A percentile compares a stretch with the other conserved stretches of the same genome.
Conservation (phyloP, 192 early-diverging fungal genomes). For the Pilaira anomala region DNA sequence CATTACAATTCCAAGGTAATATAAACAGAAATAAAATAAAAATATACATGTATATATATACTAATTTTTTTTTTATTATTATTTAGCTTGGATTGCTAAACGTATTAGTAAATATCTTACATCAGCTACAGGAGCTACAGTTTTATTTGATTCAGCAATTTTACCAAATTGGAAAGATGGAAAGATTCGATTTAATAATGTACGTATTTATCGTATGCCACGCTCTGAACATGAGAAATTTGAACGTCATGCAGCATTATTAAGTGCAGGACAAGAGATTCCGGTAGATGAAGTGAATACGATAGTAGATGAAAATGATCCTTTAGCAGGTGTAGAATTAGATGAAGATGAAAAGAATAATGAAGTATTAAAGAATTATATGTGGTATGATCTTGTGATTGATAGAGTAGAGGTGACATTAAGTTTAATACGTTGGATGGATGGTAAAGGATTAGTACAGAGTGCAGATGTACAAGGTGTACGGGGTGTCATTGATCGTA, state of each 20-base stretch:
- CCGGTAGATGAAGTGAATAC: background rate
- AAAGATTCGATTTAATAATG: conserved; percentile 82
- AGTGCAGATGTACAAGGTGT: conserved; percentile 83
- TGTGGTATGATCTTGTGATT: conserved; percentile 77
- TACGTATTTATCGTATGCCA: conserved; percentile 52
- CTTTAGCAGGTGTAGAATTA: conserved; percentile 25
- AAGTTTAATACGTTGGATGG: conserved; percentile 85
- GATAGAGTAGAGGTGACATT: conserved; percentile 81
- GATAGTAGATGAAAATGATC: conserved; percentile 15
- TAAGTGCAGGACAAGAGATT: conserved; percentile 6
- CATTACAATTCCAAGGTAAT: conserved; percentile 77
- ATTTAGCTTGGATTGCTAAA: conserved; percentile 71
- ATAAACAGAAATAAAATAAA: too few species aligned
- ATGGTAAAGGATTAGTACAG: conserved; percentile 80
- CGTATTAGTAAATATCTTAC: conserved; percentile 80
- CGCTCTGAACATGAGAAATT: conserved; percentile 34
- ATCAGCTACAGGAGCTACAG: conserved; percentile 71
- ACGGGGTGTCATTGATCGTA: conserved; percentile 82
- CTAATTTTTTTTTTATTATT: conserved; percentile 22
- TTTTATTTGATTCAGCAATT: conserved; percentile 89
- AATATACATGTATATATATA: background rate
- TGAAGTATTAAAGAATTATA: conserved; percentile 30
- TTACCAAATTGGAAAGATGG: conserved; percentile 91
- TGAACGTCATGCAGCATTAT: conserved; percentile 26
- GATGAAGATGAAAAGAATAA: conserved; percentile 31